Conservation (phyloP, 257 asterid genomes). For the Lithospermum erythrorhizon region DNA sequence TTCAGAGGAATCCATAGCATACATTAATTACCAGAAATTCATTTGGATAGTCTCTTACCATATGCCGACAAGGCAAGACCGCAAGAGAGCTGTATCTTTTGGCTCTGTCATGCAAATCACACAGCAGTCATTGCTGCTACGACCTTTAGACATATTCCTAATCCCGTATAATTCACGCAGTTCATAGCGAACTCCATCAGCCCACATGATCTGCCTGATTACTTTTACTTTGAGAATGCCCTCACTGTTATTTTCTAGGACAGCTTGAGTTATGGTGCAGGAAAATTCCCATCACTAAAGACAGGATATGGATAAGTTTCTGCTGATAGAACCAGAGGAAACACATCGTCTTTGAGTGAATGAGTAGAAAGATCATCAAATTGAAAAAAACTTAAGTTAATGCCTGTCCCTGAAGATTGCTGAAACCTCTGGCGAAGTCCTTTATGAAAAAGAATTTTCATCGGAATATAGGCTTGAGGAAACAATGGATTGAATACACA, state of each 20-base stretch:
- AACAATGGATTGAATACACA: slow-evolving; percentile 41
- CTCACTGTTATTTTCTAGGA: slow-evolving; percentile 40
- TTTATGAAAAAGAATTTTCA: slow-evolving; percentile 52
- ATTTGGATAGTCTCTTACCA: slow-evolving; percentile 37
- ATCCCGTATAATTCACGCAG: slow-evolving; percentile 81
- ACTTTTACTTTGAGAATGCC: slow-evolving; percentile 51
- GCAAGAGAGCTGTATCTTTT: slow-evolving; percentile 76
- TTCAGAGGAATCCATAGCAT: background rate
- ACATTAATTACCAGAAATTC: background rate
- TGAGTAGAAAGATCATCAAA: slow-evolving; percentile 70
- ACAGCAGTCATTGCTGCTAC: slow-evolving; percentile 47
- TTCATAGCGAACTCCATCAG: slow-evolving; percentile 74
- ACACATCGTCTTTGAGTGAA: slow-evolving; percentile 38
- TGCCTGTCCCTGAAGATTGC: slow-evolving; percentile 86
- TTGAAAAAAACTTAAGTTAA: slow-evolving; percentile 76
- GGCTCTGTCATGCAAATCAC: slow-evolving; percentile 90
- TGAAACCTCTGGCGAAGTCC: slow-evolving; percentile 72
- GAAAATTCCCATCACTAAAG: slow-evolving; percentile 15
- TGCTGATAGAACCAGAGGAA: slow-evolving; percentile 76
- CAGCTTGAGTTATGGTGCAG: slow-evolving; percentile 43
- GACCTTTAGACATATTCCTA: slow-evolving; percentile 34
- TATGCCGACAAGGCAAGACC: slow-evolving; percentile 95
- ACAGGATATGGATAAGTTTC: slow-evolving; percentile 24
- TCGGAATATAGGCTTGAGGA: slow-evolving; percentile 55
- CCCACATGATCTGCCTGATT: slow-evolving; percentile 62